Evolutionary conservation across 2,329 filamentous ascomycete genomes (phyloP).

Genomic region (Stenocarpella maydis): DNA sequence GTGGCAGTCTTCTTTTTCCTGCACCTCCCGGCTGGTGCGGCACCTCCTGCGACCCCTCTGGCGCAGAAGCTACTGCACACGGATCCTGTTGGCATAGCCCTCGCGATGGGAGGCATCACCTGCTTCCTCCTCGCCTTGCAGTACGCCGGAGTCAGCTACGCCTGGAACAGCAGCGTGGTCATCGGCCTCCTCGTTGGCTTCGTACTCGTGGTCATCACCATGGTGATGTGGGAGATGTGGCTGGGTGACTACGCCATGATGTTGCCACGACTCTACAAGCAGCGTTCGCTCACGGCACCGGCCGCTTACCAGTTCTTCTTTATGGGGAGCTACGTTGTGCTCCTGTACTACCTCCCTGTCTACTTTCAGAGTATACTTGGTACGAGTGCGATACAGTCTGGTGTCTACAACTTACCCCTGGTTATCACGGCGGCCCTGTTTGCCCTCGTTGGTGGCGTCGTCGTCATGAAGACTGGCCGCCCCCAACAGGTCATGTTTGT

Average conservation of each 20-base stretch:
- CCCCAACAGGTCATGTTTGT: not conserved
- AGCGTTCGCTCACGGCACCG: constrained; percentile 40
- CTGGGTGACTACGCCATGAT: constrained; percentile 60
- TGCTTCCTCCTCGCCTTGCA: constrained; percentile 51
- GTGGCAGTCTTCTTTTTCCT: constrained; percentile 45
- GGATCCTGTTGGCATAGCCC: constrained; percentile 48
- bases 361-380: constrained; percentile 57
- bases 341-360: constrained; percentile 56
- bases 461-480: not conserved
- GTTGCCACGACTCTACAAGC: constrained; percentile 52
- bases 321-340: constrained; percentile 30
- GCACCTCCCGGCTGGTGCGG: constrained; percentile 43
- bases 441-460: not conserved
- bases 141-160: constrained; percentile 49
- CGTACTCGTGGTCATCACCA: constrained; percentile 38
- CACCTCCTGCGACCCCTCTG: constrained; percentile 48
- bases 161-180: constrained; percentile 46
- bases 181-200: constrained; percentile 47
- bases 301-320: constrained; percentile 51
- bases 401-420: not conserved
- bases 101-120: constrained; percentile 50
- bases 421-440: not conserved
- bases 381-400: not conserved
- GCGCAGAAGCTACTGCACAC: constrained; percentile 41
- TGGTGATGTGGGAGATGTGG: constrained; percentile 44